phyloP scores from a whole-genome alignment of 2,329 filamentous ascomycete genomes.

The Remersonia thermophila region DNA sequence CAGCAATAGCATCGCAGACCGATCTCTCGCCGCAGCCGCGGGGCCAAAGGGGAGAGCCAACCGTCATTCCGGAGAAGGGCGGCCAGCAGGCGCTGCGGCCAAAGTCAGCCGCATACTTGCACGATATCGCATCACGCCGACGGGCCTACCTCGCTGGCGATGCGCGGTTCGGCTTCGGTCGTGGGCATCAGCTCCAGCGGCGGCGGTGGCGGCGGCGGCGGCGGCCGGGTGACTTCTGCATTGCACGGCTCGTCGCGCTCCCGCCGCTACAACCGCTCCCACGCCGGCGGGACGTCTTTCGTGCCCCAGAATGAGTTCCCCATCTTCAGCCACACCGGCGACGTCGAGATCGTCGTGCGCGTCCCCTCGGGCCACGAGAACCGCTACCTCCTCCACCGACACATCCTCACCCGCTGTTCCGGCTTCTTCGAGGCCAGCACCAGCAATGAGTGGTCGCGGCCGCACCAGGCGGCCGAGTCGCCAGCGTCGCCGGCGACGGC shows the following conservation, averaged over 20 bases:
- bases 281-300: conserved; percentile 59
- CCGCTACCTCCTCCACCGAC: conserved; percentile 73
- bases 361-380: conserved; percentile 56
- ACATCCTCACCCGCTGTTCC: conserved; percentile 81
- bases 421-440: conserved; percentile 87
- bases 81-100: conserved; percentile 3
- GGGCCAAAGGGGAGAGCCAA: conserved; percentile 1
- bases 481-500: conserved; percentile 21
- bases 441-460: conserved; percentile 61
- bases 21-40: background rate
- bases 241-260: conserved; percentile 19
- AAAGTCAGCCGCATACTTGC: conserved; percentile 10
- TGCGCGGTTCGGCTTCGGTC: conserved; percentile 23
- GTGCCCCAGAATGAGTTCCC: conserved; percentile 83
- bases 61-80: conserved; percentile 1
- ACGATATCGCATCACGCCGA: conserved; percentile 25
- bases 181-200: conserved; percentile 18
- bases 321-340: conserved; percentile 76
- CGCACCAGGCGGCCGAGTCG: conserved; percentile 21
- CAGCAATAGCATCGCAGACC: no score
- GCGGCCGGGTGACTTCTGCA: conserved; percentile 10
- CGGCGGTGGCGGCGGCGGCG: conserved; percentile 14
- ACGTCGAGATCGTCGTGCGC: conserved; percentile 78
- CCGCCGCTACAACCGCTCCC: conserved; percentile 62
- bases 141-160: conserved; percentile 21